Percentiles rank a stretch among this genome's conserved stretches.
phyloP scores from a whole-genome alignment of 1,284 basidiomycete genomes.

The Sphagnurus paluster region DNA sequence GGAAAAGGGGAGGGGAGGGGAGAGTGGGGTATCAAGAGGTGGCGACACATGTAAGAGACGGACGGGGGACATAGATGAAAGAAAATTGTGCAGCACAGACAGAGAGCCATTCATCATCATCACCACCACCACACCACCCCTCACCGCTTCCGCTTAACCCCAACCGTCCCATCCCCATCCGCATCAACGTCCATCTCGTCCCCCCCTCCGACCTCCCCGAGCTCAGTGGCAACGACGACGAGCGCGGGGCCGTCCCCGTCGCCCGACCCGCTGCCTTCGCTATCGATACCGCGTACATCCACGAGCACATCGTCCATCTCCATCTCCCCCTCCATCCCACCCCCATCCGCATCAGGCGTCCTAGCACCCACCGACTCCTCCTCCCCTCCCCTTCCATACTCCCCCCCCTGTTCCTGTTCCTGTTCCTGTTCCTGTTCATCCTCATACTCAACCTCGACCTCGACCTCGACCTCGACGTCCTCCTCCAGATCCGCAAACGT shows the following conservation, averaged over 20 bases:
- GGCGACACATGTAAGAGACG: too few relatives aligned
- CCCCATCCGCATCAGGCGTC: constrained; percentile 18
- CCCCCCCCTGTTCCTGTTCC: background rate
- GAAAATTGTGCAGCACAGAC: too few relatives aligned
- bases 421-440: constrained; percentile 10
- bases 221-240: background rate
- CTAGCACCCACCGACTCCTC: background rate
- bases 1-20: too few relatives aligned
- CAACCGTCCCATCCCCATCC: background rate
- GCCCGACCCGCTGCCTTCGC: background rate
- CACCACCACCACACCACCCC: too few relatives aligned
- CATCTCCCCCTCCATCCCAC: background rate
- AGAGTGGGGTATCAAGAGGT: too few relatives aligned
- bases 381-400: background rate
- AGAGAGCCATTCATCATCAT: too few relatives aligned
- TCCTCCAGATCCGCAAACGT: constrained; percentile 95
- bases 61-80: background rate
- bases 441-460: constrained; percentile 24
- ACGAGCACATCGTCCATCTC: background rate
- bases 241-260: background rate
- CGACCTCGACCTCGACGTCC: constrained; percentile 81
- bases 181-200: background rate
- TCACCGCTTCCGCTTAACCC: background rate
- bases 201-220: background rate
- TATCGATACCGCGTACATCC: background rate